Conservation (phyloP, 345 rosid genomes). For the Ceriops tagal region DNA sequence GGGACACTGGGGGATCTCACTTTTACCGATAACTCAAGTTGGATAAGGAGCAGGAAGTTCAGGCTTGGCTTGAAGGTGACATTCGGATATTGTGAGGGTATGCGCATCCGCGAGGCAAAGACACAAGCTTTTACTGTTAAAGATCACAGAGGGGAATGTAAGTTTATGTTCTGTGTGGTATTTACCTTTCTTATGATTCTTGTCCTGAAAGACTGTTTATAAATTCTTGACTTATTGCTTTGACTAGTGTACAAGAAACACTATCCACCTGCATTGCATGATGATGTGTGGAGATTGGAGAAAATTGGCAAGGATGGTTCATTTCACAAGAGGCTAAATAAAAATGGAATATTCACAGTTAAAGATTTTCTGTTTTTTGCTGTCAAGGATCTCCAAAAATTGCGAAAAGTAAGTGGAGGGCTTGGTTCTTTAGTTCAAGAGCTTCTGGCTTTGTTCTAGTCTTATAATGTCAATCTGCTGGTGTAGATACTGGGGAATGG, state of each 20-base stretch:
- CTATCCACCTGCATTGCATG: conserved; percentile 84
- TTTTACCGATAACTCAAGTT: conserved; percentile 96
- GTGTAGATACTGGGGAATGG: conserved; percentile 92
- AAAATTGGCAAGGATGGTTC: conserved; percentile 99
- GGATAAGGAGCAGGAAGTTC: conserved; percentile 98
- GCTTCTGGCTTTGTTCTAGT: conserved; percentile 5
- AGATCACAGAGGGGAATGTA: conserved; percentile 98
- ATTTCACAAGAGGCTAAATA: conserved; percentile 81
- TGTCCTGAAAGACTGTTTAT: not conserved
- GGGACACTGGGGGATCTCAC: conserved; percentile 88
- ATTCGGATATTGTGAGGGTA: conserved; percentile 69
- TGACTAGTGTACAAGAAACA: conserved; percentile 95
- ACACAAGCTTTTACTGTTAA: conserved; percentile 95
- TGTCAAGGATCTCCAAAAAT: conserved; percentile 65
- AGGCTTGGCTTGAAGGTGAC: conserved; percentile 84
- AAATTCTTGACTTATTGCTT: conserved; percentile 1
- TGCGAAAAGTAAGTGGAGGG: conserved; percentile 65
- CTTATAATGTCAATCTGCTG: conserved; percentile 26
- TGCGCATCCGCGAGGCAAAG: conserved; percentile 90
- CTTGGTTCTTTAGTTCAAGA: conserved; percentile 8
- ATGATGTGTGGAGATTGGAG: conserved; percentile 98
- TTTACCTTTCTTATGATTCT: not conserved
- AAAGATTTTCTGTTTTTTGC: conserved; percentile 76
- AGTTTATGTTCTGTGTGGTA: conserved; percentile 13
- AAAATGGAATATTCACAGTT: conserved; percentile 45